phyloP scores from a whole-genome alignment of 1,284 basidiomycete species.

The Moesziomyces aphidis region DNA sequence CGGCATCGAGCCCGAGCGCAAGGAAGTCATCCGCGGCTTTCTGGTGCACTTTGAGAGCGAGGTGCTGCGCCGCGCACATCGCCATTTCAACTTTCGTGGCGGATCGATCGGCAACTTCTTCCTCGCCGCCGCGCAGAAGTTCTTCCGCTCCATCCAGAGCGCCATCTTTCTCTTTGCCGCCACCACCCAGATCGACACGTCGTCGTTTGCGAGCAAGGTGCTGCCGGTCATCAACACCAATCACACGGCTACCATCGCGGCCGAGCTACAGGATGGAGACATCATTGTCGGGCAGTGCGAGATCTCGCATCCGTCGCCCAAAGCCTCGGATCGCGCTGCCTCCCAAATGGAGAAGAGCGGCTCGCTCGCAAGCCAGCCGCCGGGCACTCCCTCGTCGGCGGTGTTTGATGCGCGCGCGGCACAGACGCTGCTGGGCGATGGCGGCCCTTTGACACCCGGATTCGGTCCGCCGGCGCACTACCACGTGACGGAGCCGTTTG shows the following conservation, averaged over 20 bases:
- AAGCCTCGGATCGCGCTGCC: conserved; percentile 1
- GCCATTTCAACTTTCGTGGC: conserved; percentile 65
- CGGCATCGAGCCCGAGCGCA: conserved; percentile 89
- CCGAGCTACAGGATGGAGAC: conserved; percentile 81
- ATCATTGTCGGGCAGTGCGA: conserved; percentile 94
- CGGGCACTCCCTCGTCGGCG: conserved; percentile 40
- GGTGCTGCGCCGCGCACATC: conserved; percentile 79
- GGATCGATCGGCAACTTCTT: conserved; percentile 64
- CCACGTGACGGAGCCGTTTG: conserved; percentile 21
- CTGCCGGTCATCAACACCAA: conserved; percentile 95
- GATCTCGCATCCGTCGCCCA: conserved; percentile 85
- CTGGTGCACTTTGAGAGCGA: conserved; percentile 87
- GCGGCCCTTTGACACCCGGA: conserved; percentile 27
- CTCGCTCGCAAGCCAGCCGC: conserved; percentile 9
- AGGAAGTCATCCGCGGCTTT: conserved; percentile 82
- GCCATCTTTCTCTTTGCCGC: conserved; percentile 96
- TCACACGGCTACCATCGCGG: conserved; percentile 97
- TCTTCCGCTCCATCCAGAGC: conserved; percentile 72
- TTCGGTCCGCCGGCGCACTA: conserved; percentile 46
- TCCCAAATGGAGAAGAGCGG: conserved; percentile 6
- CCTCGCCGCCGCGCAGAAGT: conserved; percentile 60
- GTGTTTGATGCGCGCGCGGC: conserved; percentile 43
- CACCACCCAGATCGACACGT: conserved; percentile 76
- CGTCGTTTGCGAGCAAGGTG: conserved; percentile 71
- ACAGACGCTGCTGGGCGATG: conserved; percentile 9